A percentile compares a stretch with the other conserved stretches of the same genome.
Evolutionary conservation across 106 monocot genomes (phyloP).

Genomic region (Dioscorea zingiberensis): DNA sequence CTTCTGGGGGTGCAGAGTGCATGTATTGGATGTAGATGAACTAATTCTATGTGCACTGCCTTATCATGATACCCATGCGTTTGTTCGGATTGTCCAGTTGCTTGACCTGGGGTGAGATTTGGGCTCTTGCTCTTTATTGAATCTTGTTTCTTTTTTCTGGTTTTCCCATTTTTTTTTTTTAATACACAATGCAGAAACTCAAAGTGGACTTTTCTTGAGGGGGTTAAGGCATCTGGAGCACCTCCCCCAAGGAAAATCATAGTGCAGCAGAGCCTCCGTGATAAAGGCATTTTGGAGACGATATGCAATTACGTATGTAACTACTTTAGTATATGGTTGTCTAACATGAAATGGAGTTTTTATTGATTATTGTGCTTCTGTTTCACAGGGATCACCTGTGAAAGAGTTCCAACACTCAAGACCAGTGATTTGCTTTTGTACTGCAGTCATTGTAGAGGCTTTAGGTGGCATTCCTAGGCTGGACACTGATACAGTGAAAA

Average conservation of each 20-base stretch:
- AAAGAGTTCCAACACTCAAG: constrained; percentile 61
- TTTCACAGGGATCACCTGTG: constrained; percentile 53
- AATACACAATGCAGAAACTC: constrained; percentile 51
- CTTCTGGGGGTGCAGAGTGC: constrained; percentile 51
- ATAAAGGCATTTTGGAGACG: constrained; percentile 76
- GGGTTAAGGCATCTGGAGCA: constrained; percentile 73
- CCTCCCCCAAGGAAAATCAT: constrained; percentile 74
- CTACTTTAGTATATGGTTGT: not conserved
- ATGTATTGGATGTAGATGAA: constrained; percentile 80
- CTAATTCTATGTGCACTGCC: constrained; percentile 71
- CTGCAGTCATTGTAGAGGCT: constrained; percentile 75
- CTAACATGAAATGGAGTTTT: not conserved
- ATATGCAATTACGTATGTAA: constrained; percentile 79
- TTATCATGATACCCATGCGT: constrained; percentile 72
- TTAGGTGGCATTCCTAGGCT: constrained; percentile 58
- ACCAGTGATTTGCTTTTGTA: constrained; percentile 72
- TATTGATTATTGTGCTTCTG: not conserved
- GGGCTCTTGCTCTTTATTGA: not conserved
- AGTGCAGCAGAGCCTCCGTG: constrained; percentile 85
- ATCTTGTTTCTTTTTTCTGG: not conserved
- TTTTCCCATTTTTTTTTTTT: not conserved
- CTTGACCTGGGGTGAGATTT: constrained; percentile 64
- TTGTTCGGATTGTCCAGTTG: constrained; percentile 83
- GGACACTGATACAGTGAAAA: constrained; percentile 64
- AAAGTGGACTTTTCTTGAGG: constrained; percentile 87